These are phyloP conservation scores for Cyclotella choctawhatcheeana DNA, from an alignment of 108 stramenopile genomes.

Conservation along the genomic window DNA sequence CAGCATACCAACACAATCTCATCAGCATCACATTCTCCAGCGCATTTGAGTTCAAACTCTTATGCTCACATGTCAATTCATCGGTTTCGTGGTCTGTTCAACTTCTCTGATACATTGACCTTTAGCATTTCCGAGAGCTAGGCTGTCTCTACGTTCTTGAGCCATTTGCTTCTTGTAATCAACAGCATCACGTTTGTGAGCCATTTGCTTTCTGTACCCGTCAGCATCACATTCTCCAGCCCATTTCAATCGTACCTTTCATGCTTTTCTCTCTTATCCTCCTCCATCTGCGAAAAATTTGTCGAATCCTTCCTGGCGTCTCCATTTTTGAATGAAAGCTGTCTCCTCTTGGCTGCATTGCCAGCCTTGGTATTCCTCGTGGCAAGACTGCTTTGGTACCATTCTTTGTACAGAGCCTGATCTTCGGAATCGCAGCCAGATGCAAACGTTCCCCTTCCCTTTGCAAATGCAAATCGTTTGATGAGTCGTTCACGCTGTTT, in stretches of 20 bases:
- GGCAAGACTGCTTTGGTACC: slow-evolving; percentile 61
- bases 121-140: too few species aligned
- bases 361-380: too few species aligned
- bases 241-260: slow-evolving; percentile 67
- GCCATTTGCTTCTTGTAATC: too few species aligned
- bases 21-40: too few species aligned
- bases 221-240: slow-evolving; percentile 82
- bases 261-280: slow-evolving; percentile 55
- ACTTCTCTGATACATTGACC: too few species aligned
- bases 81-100: too few species aligned
- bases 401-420: slow-evolving; percentile 65
- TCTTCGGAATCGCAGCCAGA: slow-evolving; percentile 60
- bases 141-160: too few species aligned
- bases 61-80: too few species aligned
- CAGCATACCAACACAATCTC: too few species aligned
- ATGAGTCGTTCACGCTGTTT: slow-evolving; percentile 62
- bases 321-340: slow-evolving; percentile 73
- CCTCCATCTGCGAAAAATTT: slow-evolving; percentile 48
- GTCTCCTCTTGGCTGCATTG: slow-evolving; percentile 62
- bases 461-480: slow-evolving; percentile 59
- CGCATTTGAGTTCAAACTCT: too few species aligned
- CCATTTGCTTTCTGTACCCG: slow-evolving; percentile 31
- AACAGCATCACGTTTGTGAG: too few species aligned
- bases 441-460: slow-evolving; percentile 63
- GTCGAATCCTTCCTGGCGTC: slow-evolving; percentile 63